Base-by-base conservation (phyloP, 2,329 filamentous ascomycete genomes). In the Diplodia intermedia region DNA sequence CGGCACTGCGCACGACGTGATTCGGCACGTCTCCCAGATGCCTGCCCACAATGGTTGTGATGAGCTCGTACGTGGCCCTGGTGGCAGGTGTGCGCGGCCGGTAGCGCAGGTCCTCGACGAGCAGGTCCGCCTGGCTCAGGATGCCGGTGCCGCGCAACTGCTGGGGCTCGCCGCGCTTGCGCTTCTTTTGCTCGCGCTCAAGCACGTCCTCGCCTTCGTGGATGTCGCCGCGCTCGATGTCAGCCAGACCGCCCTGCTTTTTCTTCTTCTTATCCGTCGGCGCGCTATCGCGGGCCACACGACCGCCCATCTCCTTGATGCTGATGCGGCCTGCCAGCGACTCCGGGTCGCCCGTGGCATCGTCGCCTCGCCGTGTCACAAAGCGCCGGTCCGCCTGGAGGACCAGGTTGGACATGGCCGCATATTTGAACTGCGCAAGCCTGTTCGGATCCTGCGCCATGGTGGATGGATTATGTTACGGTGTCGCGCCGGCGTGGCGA, bases 321-420 rank as follows among this genome's bases (percentile, higher is more conserved):
- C 91, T 94, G 79, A 99, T 90, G 73, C 94, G 91, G 66, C 95
- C 95, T 68, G 95, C 96, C 69, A 99, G 88, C 68, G 96, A 99
- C 83, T 99, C 95, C 63, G 95, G 96, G 79, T 99, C 95, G 75
- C 95, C 95, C 63, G 94, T 98, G 71, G 93, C 90, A 83, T 99
- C 96, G 82, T 99, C 94, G 74, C 90, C 93, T 75, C 93, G 90
- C 79, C 95, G 90, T 71, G 93, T 93, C 75, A 97, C 91, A 79
- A 99, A 98, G 75, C 95, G 91, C 83, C 94, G 91, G 85, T 99
- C 95, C 84, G 93, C 94, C 91, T 99, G 95, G 88, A 99, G 92
- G 79, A 99, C 95, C 93, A 99, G 91, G 89, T 99, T 99, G 84
- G 95, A 99, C 95, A 99, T 98, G 81, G 92, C 93, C 89, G 93